Conservation (phyloP, 2,329 filamentous ascomycete species). For the Amauroascus verrucosus region DNA sequence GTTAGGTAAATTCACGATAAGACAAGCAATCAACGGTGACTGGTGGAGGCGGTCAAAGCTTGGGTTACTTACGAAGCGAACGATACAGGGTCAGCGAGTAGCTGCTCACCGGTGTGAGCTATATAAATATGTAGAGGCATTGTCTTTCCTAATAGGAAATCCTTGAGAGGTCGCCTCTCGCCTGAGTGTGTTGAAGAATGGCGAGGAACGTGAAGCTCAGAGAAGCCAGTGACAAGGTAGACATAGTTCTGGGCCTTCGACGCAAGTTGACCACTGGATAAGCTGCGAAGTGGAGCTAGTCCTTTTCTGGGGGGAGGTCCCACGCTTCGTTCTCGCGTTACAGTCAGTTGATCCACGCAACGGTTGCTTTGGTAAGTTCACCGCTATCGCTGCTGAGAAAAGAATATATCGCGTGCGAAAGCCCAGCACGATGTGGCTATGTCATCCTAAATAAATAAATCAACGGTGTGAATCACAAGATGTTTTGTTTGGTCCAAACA, state of each 20-base stretch:
- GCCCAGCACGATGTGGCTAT: background rate
- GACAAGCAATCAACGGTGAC: slow-evolving; percentile 12
- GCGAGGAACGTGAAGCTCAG: background rate
- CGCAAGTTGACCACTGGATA: background rate
- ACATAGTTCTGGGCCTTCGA: slow-evolving; percentile 6
- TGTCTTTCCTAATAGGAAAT: slow-evolving; percentile 30
- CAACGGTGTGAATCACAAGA: background rate
- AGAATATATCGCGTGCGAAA: background rate
- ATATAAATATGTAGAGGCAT: slow-evolving; percentile 89
- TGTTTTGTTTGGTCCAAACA: slow-evolving; percentile 3
- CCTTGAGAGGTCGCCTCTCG: slow-evolving; percentile 5
- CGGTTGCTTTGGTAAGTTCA: background rate
- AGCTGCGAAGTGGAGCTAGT: slow-evolving; percentile 6
- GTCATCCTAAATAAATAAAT: background rate
- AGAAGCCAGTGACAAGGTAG: background rate
- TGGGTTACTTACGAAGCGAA: slow-evolving; percentile 56
- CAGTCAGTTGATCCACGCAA: slow-evolving; percentile 2
- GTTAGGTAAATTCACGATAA: slow-evolving; percentile 17
- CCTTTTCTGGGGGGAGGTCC: slow-evolving; percentile 1
- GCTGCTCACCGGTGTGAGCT: slow-evolving; percentile 81
- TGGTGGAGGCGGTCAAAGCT: slow-evolving; percentile 8
- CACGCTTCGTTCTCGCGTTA: background rate
- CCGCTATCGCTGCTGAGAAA: no score
- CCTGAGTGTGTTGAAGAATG: slow-evolving; percentile 16
- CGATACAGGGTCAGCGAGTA: slow-evolving; percentile 64